These are phyloP conservation scores for Arthrobotrys entomopaga DNA, from an alignment of 2,329 filamentous ascomycete species.

Conservation along the genomic window DNA sequence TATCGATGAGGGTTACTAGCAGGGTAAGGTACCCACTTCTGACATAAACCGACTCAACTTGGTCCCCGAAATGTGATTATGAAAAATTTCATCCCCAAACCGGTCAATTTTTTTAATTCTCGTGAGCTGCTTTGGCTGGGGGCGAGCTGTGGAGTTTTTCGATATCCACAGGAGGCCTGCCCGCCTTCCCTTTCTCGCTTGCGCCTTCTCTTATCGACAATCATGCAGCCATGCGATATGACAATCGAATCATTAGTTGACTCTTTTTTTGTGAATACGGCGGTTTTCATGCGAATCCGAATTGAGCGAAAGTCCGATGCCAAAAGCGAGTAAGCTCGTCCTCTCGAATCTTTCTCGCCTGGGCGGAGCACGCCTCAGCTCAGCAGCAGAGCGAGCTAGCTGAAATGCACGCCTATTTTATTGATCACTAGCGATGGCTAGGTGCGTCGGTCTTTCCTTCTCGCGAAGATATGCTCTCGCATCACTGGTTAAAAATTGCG, in stretches of 20 bases:
- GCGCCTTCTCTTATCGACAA: conserved; percentile 53
- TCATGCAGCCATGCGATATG: conserved; percentile 54
- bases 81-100: conserved; percentile 23
- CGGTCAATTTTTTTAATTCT: conserved; percentile 24
- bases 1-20: conserved; percentile 33
- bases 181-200: conserved; percentile 53
- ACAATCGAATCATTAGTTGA: conserved; percentile 46
- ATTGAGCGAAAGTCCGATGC: conserved; percentile 13
- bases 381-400: conserved; percentile 10
- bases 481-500: conserved; percentile 27
- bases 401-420: conserved; percentile 16
- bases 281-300: conserved; percentile 26
- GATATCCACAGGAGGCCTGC: conserved; percentile 27
- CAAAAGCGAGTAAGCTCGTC: conserved; percentile 4
- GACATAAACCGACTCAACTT: conserved; percentile 30
- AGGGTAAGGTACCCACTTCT: conserved; percentile 34
- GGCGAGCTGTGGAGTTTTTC: conserved; percentile 24
- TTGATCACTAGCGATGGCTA: conserved; percentile 17
- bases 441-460: conserved; percentile 38
- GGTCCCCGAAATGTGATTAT: conserved; percentile 32
- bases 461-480: conserved; percentile 28
- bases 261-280: conserved; percentile 27
- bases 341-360: conserved; percentile 6
- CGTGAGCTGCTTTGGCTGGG: conserved; percentile 24
- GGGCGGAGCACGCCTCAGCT: conserved; percentile 19